These are phyloP conservation scores for Tulasnella sp. DNA, from an alignment of 768 basidiomycete species.

Conservation along the genomic window DNA sequence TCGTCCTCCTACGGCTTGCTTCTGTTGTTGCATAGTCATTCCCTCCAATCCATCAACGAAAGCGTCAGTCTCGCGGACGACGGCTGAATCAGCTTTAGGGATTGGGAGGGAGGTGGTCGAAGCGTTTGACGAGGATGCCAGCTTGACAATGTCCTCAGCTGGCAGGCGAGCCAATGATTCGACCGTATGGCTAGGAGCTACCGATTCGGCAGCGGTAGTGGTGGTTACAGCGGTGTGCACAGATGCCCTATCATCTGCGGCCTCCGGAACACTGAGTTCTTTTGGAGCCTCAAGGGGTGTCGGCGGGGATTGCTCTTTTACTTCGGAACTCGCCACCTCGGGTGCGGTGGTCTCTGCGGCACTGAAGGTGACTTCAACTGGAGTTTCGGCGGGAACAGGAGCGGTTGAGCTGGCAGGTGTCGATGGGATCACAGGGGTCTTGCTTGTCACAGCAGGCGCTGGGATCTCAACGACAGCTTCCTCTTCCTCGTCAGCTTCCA, in stretches of 20 bases:
- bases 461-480: slow-evolving; percentile 31
- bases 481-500: slow-evolving; percentile 49
- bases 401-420: neutral
- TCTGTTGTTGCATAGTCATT: slow-evolving; percentile 46
- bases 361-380: slow-evolving; percentile 25
- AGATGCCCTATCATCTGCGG: neutral
- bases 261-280: neutral
- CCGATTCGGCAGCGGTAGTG: slow-evolving; percentile 24
- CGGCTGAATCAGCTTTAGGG: slow-evolving; percentile 56
- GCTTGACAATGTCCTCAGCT: slow-evolving; percentile 57
- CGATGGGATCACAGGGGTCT: neutral
- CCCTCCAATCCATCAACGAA: slow-evolving; percentile 53
- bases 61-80: slow-evolving; percentile 54
- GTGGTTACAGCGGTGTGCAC: slow-evolving; percentile 34
- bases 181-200: slow-evolving; percentile 34
- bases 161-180: slow-evolving; percentile 58
- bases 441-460: slow-evolving; percentile 36
- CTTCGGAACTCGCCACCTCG: no score
- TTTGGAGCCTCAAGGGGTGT: slow-evolving; percentile 39
- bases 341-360: slow-evolving; percentile 63
- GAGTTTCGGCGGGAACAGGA: neutral
- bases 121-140: slow-evolving; percentile 37
- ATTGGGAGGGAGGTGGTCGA: slow-evolving; percentile 43
- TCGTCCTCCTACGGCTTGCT: slow-evolving; percentile 72
- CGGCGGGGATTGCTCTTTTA: slow-evolving; percentile 55